A percentile compares a stretch with the other conserved stretches of the same genome.
phyloP scores from a whole-genome alignment of 148 eudicot genomes.

The Tetragonia tetragonoides region DNA sequence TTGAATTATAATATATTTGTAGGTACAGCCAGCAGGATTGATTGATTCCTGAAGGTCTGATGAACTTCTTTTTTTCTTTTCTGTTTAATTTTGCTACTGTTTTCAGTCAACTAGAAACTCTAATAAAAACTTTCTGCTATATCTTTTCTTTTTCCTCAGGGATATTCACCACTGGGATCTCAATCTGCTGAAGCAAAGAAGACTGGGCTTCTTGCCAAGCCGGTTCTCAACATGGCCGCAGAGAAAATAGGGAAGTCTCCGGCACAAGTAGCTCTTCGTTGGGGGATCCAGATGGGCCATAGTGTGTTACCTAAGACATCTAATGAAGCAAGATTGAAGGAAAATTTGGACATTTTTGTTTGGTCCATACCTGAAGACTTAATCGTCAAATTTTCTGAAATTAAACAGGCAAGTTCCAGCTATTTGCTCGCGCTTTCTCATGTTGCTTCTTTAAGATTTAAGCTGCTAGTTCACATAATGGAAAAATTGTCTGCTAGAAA shows the following conservation, averaged over 20 bases:
- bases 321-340: constrained; percentile 45
- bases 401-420: constrained; percentile 67
- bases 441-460: no score
- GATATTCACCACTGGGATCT: constrained; percentile 68
- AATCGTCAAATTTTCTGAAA: constrained; percentile 56
- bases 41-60: not conserved
- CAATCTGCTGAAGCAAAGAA: constrained; percentile 39
- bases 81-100: no score
- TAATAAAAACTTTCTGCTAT: not conserved
- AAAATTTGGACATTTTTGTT: constrained; percentile 43
- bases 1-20: not conserved
- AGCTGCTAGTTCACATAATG: no score
- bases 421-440: no score
- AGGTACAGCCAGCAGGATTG: not conserved
- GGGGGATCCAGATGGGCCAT: constrained; percentile 62
- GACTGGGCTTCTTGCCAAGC: constrained; percentile 21
- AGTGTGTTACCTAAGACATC: constrained; percentile 60
- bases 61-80: not conserved
- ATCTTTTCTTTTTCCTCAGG: constrained; percentile 18
- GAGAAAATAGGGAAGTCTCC: constrained; percentile 51
- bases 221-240: constrained; percentile 35
- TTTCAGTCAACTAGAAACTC: not conserved
- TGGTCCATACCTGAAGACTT: constrained; percentile 68
- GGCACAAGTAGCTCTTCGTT: constrained; percentile 60
- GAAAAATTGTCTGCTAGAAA: no score